Conservation (phyloP, 345 rosid species). For the Rhizophora apiculata region DNA sequence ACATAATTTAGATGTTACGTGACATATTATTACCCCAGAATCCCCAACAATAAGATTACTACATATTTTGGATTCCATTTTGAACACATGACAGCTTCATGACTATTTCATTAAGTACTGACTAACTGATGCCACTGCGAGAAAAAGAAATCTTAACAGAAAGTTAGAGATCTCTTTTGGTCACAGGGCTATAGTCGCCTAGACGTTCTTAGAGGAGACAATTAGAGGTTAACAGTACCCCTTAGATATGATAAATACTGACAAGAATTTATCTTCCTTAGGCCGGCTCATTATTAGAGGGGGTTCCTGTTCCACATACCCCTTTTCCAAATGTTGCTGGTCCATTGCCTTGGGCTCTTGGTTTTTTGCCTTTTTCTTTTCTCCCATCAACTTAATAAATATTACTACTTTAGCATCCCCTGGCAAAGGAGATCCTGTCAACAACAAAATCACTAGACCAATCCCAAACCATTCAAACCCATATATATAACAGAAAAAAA, state of each 20-base stretch:
- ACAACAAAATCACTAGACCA: constrained; percentile 38
- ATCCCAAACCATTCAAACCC: constrained; percentile 7
- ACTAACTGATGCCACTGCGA: no score
- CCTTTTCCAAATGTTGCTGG: constrained; percentile 8
- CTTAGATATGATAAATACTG: constrained; percentile 28
- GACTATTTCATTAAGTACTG: no score
- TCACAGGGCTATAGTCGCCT: constrained; percentile 14
- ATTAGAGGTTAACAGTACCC: constrained; percentile 33
- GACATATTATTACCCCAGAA: no score
- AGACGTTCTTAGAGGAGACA: constrained; percentile 51
- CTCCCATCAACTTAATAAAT: constrained; percentile 16
- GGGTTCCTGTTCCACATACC: constrained; percentile 10
- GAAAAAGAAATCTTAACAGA: no score
- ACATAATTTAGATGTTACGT: no score
- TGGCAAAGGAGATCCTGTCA: constrained; percentile 32
- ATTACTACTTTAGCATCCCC: constrained; percentile 22
- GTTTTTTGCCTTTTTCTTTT: constrained; percentile 11
- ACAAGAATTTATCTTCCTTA: constrained; percentile 30
- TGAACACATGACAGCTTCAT: no score
- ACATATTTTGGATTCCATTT: no score
- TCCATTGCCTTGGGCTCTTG: constrained; percentile 3
- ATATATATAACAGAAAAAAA: no score
- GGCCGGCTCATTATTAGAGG: constrained; percentile 30
- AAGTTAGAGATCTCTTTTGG: no score
- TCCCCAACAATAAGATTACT: no score